These are phyloP conservation scores for Bipolaris oryzae DNA, from an alignment of 2,329 filamentous ascomycete species.

Conservation along the genomic window DNA sequence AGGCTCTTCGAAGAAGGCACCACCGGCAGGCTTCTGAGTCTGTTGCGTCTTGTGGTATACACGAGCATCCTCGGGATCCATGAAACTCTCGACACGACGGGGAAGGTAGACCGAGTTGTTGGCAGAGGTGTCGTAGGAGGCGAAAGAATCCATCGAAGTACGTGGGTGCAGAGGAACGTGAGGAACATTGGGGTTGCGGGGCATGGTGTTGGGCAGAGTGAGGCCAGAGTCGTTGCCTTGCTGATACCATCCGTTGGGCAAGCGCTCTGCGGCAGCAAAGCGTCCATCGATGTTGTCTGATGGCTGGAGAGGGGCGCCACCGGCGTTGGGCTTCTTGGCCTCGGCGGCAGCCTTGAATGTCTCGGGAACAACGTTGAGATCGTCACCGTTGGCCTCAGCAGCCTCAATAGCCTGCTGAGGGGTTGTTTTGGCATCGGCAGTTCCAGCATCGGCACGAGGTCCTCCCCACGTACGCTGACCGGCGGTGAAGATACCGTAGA, in stretches of 20 bases:
- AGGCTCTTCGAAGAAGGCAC: slow-evolving; percentile 49
- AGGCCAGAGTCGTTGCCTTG: slow-evolving; percentile 71
- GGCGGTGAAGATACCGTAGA: slow-evolving; percentile 93
- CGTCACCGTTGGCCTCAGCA: slow-evolving; percentile 79
- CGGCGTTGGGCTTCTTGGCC: slow-evolving; percentile 56
- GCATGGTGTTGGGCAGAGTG: slow-evolving; percentile 59
- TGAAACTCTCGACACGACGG: slow-evolving; percentile 73
- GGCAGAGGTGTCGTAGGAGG: slow-evolving; percentile 61
- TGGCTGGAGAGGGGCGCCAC: slow-evolving; percentile 70
- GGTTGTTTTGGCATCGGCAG: slow-evolving; percentile 76
- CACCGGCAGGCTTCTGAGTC: slow-evolving; percentile 52
- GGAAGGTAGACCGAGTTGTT: slow-evolving; percentile 69
- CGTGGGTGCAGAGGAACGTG: slow-evolving; percentile 59
- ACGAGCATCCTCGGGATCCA: slow-evolving; percentile 76
- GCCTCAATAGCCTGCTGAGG: slow-evolving; percentile 83
- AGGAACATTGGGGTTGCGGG: slow-evolving; percentile 54
- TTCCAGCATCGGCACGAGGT: slow-evolving; percentile 84
- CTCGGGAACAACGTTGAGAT: slow-evolving; percentile 86
- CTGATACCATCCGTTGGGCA: slow-evolving; percentile 71
- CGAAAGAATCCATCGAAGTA: slow-evolving; percentile 70
- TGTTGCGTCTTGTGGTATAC: slow-evolving; percentile 74
- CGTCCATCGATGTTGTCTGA: slow-evolving; percentile 76
- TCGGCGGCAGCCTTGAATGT: slow-evolving; percentile 70
- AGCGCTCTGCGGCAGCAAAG: slow-evolving; percentile 73
- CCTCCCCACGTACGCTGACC: slow-evolving; percentile 96